phyloP scores from a whole-genome alignment of 768 basidiomycete genomes.

The Lactifluus piperatus region DNA sequence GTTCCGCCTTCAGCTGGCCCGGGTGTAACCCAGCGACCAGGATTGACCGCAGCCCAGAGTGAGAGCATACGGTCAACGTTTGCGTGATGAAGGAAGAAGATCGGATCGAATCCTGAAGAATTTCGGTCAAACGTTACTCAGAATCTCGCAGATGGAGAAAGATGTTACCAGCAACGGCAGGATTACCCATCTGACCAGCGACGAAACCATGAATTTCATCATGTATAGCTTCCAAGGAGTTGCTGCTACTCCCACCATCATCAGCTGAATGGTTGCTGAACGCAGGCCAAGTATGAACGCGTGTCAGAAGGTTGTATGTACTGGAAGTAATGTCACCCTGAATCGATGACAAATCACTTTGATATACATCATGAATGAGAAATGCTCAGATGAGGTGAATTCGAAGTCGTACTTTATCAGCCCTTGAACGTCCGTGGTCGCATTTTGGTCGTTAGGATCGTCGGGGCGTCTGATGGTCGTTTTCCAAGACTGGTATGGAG shows the following conservation, averaged over 20 bases:
- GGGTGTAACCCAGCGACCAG: slow-evolving; percentile 31
- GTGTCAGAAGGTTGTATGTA: slow-evolving; percentile 30
- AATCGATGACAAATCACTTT: slow-evolving; percentile 3
- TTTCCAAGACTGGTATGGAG: neutral
- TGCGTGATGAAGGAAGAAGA: slow-evolving; percentile 46
- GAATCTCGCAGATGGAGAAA: slow-evolving; percentile 32
- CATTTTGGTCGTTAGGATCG: neutral
- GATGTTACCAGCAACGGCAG: slow-evolving; percentile 28
- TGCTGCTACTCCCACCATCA: slow-evolving; percentile 32
- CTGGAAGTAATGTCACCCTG: slow-evolving; percentile 10
- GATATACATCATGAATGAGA: neutral
- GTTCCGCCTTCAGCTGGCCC: slow-evolving; percentile 18
- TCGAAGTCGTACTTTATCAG: slow-evolving; percentile 25
- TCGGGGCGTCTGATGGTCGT: slow-evolving; percentile 13
- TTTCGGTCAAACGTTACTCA: neutral
- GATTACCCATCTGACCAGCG: slow-evolving; percentile 22
- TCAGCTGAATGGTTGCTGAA: slow-evolving; percentile 40
- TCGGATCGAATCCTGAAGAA: slow-evolving; percentile 40
- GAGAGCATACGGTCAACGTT: slow-evolving; percentile 49
- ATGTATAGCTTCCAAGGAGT: slow-evolving; percentile 44
- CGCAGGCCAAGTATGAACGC: slow-evolving; percentile 33
- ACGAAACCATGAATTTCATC: slow-evolving; percentile 34
- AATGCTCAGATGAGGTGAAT: neutral
- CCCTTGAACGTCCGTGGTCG: slow-evolving; percentile 23
- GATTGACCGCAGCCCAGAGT: slow-evolving; percentile 42